These are phyloP conservation scores for Tylopilus cervinicoccineus DNA, from an alignment of 768 basidiomycete species.

Conservation along the genomic window DNA sequence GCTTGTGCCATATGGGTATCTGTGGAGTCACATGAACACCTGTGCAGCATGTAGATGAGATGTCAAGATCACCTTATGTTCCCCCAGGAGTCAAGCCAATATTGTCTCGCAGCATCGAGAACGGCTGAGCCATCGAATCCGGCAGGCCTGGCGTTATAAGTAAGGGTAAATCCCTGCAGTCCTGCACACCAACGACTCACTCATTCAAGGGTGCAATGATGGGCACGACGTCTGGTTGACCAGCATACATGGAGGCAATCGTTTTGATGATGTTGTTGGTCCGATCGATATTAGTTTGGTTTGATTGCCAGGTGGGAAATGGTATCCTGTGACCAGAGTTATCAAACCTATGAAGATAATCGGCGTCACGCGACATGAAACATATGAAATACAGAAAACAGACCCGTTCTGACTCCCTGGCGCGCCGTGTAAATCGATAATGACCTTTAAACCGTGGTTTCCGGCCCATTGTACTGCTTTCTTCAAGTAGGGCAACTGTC, in stretches of 20 bases:
- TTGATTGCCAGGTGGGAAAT: constrained; percentile 67
- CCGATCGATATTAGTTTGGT: constrained; percentile 60
- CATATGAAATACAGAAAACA: constrained; percentile 31
- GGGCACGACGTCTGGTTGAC: constrained; percentile 51
- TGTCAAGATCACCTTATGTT: constrained; percentile 52
- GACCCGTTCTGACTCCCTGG: constrained; percentile 86
- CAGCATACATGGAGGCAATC: constrained; percentile 57
- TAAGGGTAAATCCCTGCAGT: neutral
- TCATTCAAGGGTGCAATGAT: constrained; percentile 78
- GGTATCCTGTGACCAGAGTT: constrained; percentile 69
- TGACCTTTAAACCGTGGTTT: constrained; percentile 68
- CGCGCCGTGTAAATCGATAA: constrained; percentile 76
- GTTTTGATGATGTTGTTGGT: constrained; percentile 61
- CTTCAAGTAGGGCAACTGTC: constrained; percentile 66
- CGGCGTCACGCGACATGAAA: neutral
- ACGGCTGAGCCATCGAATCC: constrained; percentile 55
- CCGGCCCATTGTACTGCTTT: constrained; percentile 70
- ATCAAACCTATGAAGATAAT: constrained; percentile 52
- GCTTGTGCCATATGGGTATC: constrained; percentile 41
- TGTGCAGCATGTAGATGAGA: neutral
- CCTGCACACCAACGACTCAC: constrained; percentile 35
- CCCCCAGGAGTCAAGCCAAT: constrained; percentile 70
- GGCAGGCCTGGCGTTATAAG: constrained; percentile 53
- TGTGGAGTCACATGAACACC: constrained; percentile 12
- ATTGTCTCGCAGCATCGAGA: constrained; percentile 51